A percentile compares a stretch with the other conserved stretches of the same genome.
phyloP scores from a whole-genome alignment of 2,329 filamentous ascomycete species.

The Tympanopsis confertula region DNA sequence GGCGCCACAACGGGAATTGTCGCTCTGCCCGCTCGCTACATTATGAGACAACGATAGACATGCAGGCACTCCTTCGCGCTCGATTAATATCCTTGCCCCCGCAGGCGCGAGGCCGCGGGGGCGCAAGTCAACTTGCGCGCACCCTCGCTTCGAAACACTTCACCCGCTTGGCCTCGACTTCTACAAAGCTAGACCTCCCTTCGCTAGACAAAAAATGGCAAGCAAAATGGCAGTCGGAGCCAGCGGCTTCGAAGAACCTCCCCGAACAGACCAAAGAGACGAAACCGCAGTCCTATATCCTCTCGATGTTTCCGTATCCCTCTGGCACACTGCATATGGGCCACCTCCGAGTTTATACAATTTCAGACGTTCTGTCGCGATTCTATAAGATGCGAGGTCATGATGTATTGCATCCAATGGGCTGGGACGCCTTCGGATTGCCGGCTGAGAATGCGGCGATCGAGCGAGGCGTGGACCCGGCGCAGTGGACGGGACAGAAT shows the following conservation, averaged over 20 bases:
- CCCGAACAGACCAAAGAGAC: not conserved
- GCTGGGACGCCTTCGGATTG: slow-evolving; percentile 59
- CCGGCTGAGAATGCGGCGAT: slow-evolving; percentile 60
- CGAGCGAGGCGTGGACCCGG: slow-evolving; percentile 49
- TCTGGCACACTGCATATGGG: slow-evolving; percentile 55
- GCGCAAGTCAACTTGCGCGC: too few species aligned
- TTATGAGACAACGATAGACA: not conserved
- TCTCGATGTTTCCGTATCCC: slow-evolving; percentile 60
- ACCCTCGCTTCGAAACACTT: not conserved
- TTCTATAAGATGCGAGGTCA: slow-evolving; percentile 52
- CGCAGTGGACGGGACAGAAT: slow-evolving; percentile 49
- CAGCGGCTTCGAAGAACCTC: too few species aligned
- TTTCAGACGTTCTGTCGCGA: slow-evolving; percentile 51
- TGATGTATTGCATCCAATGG: slow-evolving; percentile 52
- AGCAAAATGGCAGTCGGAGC: not conserved
- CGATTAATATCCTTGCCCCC: too few species aligned
- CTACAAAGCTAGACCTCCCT: not conserved
- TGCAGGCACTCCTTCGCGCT: too few species aligned
- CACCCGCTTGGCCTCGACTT: not conserved
- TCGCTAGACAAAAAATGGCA: not conserved
- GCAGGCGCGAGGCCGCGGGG: too few species aligned
- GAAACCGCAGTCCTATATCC: slow-evolving; percentile 31
- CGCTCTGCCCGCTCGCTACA: too few species aligned
- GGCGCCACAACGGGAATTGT: too few species aligned
- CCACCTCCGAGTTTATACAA: slow-evolving; percentile 55